Evolutionary conservation across 208 protist genomes (phyloP), one percentile per base, ranked within the genome.

Genomic region (Trypanosoma lewisi): DNA sequence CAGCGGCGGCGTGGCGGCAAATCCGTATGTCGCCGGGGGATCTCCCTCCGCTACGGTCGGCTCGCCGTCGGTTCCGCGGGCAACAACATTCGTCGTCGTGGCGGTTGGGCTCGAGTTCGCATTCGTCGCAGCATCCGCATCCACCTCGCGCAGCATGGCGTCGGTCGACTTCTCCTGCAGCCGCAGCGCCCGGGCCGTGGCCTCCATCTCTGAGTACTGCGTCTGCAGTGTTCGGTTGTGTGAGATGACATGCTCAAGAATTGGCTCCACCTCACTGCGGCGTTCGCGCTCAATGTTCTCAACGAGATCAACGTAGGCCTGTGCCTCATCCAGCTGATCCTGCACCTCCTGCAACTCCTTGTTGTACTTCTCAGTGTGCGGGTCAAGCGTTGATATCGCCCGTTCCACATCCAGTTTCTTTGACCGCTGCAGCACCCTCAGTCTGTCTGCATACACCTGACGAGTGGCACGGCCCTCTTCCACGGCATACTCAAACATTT

Each of bases 401-500:
- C 70, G 62, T 56, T 82, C 82, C 56, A 82, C 69, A 69, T 82
- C 80, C 1, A 83, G 69, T 37, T 54, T 51, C 7, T 57, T 59
- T 25, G 71, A 75, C 57, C 83, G 81, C 66, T 88, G 82, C 36
- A 71, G 28, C 17, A 80, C 54, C 2, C 74, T 68, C 69, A 94
- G 82, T 55, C 82, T 79, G 60, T 91, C 83, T n/a, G 70, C 74
- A 72, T 91, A 76, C 33, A 87, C 77, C 17, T 56, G 63, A 39
- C 83, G 82, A 75, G 85, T 94, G 27, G 83, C 81, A 2, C 84
- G 67, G 14, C 82, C 87, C 69, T 91, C 87, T 66, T 94, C 82
- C 21, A 83, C 78, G 31, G 71, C 83, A 59, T 87, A 91, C 42
- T 80, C 77, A 54, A 91, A 91, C 74, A 89, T 75, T 60, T 91